phyloP scores from a whole-genome alignment of 345 rosid genomes.

The Brassica incana region DNA sequence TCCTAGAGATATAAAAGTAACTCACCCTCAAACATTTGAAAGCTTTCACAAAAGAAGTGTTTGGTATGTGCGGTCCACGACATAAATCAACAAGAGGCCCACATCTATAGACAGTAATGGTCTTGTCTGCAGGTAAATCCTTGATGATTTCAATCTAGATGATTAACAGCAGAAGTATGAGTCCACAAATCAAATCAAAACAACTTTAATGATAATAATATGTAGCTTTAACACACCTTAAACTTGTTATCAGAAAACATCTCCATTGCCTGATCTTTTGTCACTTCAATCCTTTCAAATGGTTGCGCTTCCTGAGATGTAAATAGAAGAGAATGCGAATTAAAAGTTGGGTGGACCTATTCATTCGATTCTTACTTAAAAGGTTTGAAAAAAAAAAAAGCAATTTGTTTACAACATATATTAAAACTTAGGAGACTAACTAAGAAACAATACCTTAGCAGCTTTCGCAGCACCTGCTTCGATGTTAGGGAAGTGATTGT shows the following conservation, averaged over 20 bases:
- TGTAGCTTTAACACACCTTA: constrained; percentile 56
- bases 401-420: constrained; percentile 4
- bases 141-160: constrained; percentile 88
- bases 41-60: constrained; percentile 93
- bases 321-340: neutral
- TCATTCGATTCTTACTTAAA: neutral
- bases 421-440: constrained; percentile 7
- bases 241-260: constrained; percentile 87
- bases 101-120: constrained; percentile 95
- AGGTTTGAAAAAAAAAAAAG: constrained; percentile 1
- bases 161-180: constrained; percentile 27
- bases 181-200: neutral
- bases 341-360: neutral
- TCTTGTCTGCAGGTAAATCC: constrained; percentile 81
- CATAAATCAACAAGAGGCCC: constrained; percentile 96
- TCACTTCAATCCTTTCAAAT: constrained; percentile 95
- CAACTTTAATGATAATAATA: neutral
- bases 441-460: constrained; percentile 55
- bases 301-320: constrained; percentile 75
- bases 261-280: constrained; percentile 84
- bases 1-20: constrained; percentile 12
- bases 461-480: constrained; percentile 72
- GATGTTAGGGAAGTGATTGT: constrained; percentile 80
- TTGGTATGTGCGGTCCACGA: constrained; percentile 99
- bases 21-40: constrained; percentile 86